These are phyloP conservation scores for Heterobasidion occidentale DNA, from an alignment of 1,284 basidiomycete genomes.

Conservation along the genomic window DNA sequence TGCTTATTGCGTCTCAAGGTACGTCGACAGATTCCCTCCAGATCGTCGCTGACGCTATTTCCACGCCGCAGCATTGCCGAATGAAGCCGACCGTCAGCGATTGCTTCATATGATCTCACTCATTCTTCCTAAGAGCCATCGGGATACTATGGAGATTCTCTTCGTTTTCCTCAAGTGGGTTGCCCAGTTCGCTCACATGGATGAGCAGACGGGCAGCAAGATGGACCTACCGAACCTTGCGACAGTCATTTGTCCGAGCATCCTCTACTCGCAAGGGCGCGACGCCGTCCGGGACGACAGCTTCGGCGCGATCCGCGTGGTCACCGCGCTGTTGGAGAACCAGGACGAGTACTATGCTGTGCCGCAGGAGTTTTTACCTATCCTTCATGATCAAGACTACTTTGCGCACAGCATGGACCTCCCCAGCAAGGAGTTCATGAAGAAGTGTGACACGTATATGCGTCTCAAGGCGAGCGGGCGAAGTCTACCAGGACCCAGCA, in stretches of 20 bases:
- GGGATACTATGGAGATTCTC: slow-evolving; percentile 96
- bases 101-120: slow-evolving; percentile 84
- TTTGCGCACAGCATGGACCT: slow-evolving; percentile 78
- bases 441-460: slow-evolving; percentile 81
- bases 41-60: background rate
- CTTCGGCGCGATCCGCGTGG: slow-evolving; percentile 83
- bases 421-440: slow-evolving; percentile 84
- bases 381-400: slow-evolving; percentile 81
- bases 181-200: slow-evolving; percentile 96
- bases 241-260: slow-evolving; percentile 97
- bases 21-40: slow-evolving; percentile 23
- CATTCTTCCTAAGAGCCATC: slow-evolving; percentile 86
- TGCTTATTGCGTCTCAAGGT: slow-evolving; percentile 89
- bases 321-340: slow-evolving; percentile 81
- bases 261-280: slow-evolving; percentile 80
- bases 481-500: slow-evolving; percentile 23
- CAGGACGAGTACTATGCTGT: slow-evolving; percentile 94
- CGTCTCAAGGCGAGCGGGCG: slow-evolving; percentile 39
- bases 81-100: slow-evolving; percentile 74
- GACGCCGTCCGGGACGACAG: slow-evolving; percentile 92
- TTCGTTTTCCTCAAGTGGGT: slow-evolving; percentile 99
- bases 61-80: slow-evolving; percentile 52
- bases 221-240: slow-evolving; percentile 97
- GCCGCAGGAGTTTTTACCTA: slow-evolving; percentile 76
- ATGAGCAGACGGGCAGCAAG: slow-evolving; percentile 96